phyloP scores from a whole-genome alignment of 129 eudicot genomes.

The Heracleum sosnowskyi region DNA sequence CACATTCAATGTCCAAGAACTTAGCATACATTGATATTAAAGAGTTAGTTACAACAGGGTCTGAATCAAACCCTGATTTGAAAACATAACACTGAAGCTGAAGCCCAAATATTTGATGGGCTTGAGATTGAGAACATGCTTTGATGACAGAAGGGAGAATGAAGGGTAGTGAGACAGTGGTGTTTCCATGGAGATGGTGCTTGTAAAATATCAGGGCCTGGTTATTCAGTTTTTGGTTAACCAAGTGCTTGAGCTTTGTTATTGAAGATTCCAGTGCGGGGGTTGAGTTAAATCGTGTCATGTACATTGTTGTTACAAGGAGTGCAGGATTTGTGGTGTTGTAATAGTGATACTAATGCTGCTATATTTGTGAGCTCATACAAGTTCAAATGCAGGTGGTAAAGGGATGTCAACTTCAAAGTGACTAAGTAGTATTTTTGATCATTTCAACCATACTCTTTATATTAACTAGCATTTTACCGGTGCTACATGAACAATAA shows the following conservation, averaged over 20 bases:
- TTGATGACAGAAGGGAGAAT: slow-evolving; percentile 64
- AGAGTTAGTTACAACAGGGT: slow-evolving; percentile 47
- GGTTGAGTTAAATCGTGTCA: background rate
- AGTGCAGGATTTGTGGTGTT: no score
- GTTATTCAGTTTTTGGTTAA: slow-evolving; percentile 21
- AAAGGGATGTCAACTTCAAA: no score
- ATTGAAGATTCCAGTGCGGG: background rate
- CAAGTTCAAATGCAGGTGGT: no score
- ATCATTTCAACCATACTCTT: no score
- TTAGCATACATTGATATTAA: slow-evolving; percentile 50
- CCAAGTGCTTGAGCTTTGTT: slow-evolving; percentile 24
- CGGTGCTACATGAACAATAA: no score
- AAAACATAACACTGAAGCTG: slow-evolving; percentile 44
- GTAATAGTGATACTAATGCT: no score
- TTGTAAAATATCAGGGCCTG: slow-evolving; percentile 47
- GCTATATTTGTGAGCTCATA: no score
- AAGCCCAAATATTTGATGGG: slow-evolving; percentile 32
- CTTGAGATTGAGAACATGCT: slow-evolving; percentile 38
- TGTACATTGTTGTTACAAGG: background rate
- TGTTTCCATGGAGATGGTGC: slow-evolving; percentile 26
- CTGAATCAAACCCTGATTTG: slow-evolving; percentile 38
- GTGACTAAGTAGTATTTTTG: no score
- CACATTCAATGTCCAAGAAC: slow-evolving; percentile 24
- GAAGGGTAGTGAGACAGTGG: slow-evolving; percentile 14
- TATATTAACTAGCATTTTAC: no score